A percentile compares a stretch with the other conserved stretches of the same genome.
Evolutionary conservation across 2,329 filamentous ascomycete genomes (phyloP).

Genomic region (Pseudogymnoascus sp.): DNA sequence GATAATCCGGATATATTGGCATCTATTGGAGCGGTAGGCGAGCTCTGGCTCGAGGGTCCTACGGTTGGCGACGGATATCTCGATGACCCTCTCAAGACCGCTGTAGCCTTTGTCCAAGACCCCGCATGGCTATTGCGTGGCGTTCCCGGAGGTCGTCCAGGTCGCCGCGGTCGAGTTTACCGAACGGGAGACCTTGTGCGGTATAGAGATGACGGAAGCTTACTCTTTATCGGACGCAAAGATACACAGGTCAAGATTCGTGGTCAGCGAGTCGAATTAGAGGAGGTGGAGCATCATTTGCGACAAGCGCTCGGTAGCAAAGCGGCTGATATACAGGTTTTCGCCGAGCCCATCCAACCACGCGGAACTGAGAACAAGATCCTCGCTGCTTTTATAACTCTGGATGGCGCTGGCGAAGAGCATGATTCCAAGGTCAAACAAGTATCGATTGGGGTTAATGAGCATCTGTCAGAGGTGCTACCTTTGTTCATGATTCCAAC

Average conservation of each 20-base stretch:
- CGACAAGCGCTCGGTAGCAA: background rate
- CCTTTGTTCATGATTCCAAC: constrained; percentile 32
- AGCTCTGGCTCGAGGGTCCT: constrained; percentile 34
- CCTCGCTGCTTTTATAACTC: background rate
- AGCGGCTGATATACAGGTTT: background rate
- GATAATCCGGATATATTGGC: constrained; percentile 30
- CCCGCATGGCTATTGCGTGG: constrained; percentile 23
- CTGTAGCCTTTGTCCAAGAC: constrained; percentile 28
- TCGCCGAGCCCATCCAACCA: background rate
- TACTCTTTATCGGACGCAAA: constrained; percentile 55
- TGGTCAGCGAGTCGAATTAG: constrained; percentile 57
- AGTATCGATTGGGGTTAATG: background rate
- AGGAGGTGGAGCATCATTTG: constrained; percentile 41
- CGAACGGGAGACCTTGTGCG: constrained; percentile 32
- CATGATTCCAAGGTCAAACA: constrained; percentile 2
- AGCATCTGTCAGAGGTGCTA: background rate
- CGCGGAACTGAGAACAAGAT: background rate
- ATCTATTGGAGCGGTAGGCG: constrained; percentile 30
- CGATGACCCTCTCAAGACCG: constrained; percentile 30
- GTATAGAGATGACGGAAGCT: constrained; percentile 48
- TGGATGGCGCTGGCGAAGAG: background rate
- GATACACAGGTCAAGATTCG: constrained; percentile 61
- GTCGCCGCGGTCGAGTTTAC: constrained; percentile 18
- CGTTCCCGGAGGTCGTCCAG: background rate
- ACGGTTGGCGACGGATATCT: constrained; percentile 34